Evolutionary conservation across 192 early-diverging fungal genomes (phyloP), one percentile per base, ranked within the genome.

Genomic region (Chytriomyces confervae): DNA sequence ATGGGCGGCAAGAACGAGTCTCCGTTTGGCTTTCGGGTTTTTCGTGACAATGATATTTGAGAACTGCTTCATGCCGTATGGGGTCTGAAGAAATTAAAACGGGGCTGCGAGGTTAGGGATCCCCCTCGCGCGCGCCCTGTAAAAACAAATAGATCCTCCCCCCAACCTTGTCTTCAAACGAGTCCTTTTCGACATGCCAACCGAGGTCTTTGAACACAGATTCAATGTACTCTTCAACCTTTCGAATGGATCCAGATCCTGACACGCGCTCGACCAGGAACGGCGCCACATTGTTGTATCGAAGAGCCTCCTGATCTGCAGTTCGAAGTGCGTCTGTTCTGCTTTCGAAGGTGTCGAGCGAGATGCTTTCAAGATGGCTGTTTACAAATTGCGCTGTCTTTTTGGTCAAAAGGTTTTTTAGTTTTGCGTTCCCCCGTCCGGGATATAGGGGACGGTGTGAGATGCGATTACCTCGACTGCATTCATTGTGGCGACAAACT

Each of bases 41-140:
- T 95, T 93, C 29, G 97, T 98, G 45, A 91, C 93, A 72, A 98
- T 92, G 63, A 97, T 89, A 83, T 98, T 98, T 62, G 87, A 88
- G 81, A 98, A 96, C 1, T 78, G 69, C 66, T 90, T 92, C 44
- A 76, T 27, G 6, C 97, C 97, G 61, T 86, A 76, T 11, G 97
- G 97, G 6, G 97, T 98, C 11, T 72, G 53, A 57, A n/a, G 53
- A 57, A 20, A 57, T 57, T n/a, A 36, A 36, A 36, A 36, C 24
- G 24, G 4, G 36, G 36, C 36, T 36, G 36, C 0, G 36, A 36
- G 36, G 36, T 36, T 36, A 36, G 36, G 36, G 0, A 36, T 36
- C 36, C 29, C 29, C 29, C n/a, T n/a, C n/a, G n/a, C n/a, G n/a
- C n/a, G n/a, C 36, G 36, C 2, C 36, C 36, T 36, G 36, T 2